phyloP scores from a whole-genome alignment of 1,284 basidiomycete species.

The Schizopora paradoxa region DNA sequence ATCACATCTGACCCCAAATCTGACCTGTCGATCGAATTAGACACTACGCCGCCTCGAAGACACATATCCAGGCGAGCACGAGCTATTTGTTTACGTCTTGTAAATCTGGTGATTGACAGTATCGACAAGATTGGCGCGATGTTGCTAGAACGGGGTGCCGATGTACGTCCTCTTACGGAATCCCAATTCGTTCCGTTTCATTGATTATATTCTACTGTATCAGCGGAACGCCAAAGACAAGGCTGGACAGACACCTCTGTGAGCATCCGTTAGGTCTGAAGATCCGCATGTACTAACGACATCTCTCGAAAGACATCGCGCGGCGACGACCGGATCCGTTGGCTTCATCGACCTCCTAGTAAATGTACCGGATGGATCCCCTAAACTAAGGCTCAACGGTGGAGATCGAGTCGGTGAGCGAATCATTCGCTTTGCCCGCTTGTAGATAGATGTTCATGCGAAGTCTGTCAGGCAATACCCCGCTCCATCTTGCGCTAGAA shows the following conservation, averaged over 20 bases:
- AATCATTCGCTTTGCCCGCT: slow-evolving; percentile 7
- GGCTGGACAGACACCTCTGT: slow-evolving; percentile 88
- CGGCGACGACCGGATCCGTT: slow-evolving; percentile 88
- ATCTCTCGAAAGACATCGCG: slow-evolving; percentile 73
- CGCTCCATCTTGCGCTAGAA: slow-evolving; percentile 94
- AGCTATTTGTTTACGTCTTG: slow-evolving; percentile 10
- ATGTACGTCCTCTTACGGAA: slow-evolving; percentile 56
- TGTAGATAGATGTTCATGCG: slow-evolving; percentile 15
- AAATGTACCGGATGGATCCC: slow-evolving; percentile 64
- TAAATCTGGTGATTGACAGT: slow-evolving; percentile 26
- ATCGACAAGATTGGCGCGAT: slow-evolving; percentile 74
- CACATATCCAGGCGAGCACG: slow-evolving; percentile 69
- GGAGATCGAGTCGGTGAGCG: slow-evolving; percentile 77
- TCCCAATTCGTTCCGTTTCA: no score
- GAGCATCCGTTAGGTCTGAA: slow-evolving; percentile 27
- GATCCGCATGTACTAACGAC: slow-evolving; percentile 20
- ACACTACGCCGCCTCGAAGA: slow-evolving; percentile 94
- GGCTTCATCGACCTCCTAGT: slow-evolving; percentile 81
- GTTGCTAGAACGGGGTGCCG: slow-evolving; percentile 80
- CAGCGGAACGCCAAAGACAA: slow-evolving; percentile 90
- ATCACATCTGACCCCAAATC: not conserved
- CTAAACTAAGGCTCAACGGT: slow-evolving; percentile 82
- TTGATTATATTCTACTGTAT: slow-evolving; percentile 20
- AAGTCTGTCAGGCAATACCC: slow-evolving; percentile 71
- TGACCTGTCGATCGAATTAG: slow-evolving; percentile 33